phyloP scores from a whole-genome alignment of 345 rosid genomes.

The Orychophragmus violaceus region DNA sequence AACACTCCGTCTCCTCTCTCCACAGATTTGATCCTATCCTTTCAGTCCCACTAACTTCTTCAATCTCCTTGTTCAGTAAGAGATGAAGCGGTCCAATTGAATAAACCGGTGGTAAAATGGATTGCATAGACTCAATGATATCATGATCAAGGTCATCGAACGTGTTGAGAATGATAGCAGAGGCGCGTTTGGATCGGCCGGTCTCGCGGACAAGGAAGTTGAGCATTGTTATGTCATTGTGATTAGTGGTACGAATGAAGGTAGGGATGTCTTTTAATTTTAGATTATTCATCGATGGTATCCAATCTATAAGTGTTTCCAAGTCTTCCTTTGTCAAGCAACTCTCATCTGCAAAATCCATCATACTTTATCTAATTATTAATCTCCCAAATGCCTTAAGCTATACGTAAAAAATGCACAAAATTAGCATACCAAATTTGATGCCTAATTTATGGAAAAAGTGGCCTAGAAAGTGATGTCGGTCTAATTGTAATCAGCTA shows the following conservation, averaged over 20 bases:
- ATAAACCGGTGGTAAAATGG: conserved; percentile 17
- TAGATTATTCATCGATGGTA: conserved; percentile 29
- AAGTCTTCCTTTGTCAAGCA: background rate
- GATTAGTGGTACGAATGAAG: conserved; percentile 27
- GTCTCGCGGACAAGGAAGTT: background rate
- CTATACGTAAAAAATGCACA: too few species aligned
- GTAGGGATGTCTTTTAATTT: conserved; percentile 28
- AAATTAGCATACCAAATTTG: too few species aligned
- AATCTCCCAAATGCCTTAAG: background rate
- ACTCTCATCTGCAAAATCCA: conserved; percentile 22
- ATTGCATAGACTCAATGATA: conserved; percentile 19
- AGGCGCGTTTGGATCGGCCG: conserved; percentile 9
- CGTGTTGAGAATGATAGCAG: conserved; percentile 30
- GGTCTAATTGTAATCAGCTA: too few species aligned
- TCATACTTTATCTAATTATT: background rate
- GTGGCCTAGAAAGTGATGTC: too few species aligned
- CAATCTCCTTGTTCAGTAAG: background rate
- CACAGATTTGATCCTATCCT: conserved; percentile 3
- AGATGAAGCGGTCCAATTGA: conserved; percentile 10
- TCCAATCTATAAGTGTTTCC: conserved; percentile 30
- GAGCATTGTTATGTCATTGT: conserved; percentile 15
- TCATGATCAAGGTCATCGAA: conserved; percentile 25
- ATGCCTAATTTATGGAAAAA: too few species aligned
- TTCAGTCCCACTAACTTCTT: background rate
- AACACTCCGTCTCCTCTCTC: conserved; percentile 24